These are phyloP conservation scores for Fusarium sp. DNA, from an alignment of 2,329 filamentous ascomycete species.

Conservation along the genomic window DNA sequence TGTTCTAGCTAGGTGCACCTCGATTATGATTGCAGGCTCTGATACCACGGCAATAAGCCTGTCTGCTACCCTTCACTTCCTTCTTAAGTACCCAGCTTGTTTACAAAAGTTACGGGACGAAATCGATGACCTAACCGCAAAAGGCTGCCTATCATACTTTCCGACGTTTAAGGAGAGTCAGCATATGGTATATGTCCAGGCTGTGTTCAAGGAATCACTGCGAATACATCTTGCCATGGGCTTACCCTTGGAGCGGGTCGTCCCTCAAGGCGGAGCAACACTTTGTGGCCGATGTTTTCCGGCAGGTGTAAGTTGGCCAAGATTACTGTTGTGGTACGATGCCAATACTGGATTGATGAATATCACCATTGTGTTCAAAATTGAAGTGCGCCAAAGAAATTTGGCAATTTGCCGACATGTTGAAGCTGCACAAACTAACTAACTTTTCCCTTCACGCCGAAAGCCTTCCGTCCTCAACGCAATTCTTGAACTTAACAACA, in stretches of 20 bases:
- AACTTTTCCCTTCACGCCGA: too few species aligned
- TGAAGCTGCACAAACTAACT: too few species aligned
- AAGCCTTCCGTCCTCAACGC: too few species aligned
- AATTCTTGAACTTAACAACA: too few species aligned
- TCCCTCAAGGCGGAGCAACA: conserved; percentile 4
- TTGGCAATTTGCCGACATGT: too few species aligned
- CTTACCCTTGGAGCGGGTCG: conserved; percentile 9
- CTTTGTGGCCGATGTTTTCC: conserved; percentile 11
- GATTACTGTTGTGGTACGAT: not conserved
- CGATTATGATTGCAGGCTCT: conserved; percentile 29
- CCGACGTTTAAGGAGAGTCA: conserved; percentile 28
- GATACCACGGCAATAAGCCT: conserved; percentile 32
- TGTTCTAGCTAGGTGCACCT: conserved; percentile 17
- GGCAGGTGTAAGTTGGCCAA: conserved; percentile 13
- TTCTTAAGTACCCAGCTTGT: conserved; percentile 10
- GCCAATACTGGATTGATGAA: not conserved
- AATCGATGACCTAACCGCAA: not conserved
- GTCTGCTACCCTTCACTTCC: conserved; percentile 19
- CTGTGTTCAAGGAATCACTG: conserved; percentile 18
- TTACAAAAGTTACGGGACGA: conserved; percentile 18
- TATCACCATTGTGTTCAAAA: too few species aligned
- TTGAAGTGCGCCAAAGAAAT: too few species aligned
- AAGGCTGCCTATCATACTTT: conserved; percentile 14
- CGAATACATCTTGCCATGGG: conserved; percentile 18
- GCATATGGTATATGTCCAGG: conserved; percentile 22